phyloP scores from a whole-genome alignment of 345 rosid species.

The Eucalyptus lansdowneana region DNA sequence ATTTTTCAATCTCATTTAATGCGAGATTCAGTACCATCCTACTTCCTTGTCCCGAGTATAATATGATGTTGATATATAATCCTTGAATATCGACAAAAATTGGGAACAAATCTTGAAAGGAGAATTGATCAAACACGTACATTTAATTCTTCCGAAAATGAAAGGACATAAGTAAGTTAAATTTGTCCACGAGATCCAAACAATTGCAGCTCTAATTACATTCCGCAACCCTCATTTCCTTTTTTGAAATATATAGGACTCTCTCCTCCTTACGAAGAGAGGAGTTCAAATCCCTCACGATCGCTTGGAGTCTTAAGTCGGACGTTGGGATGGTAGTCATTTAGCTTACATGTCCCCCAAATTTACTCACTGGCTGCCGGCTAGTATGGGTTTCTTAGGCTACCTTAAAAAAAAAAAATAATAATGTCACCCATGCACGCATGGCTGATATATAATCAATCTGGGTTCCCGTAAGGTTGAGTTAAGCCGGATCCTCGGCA shows the following conservation, averaged over 20 bases:
- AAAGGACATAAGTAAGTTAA: neutral
- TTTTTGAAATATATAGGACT: neutral
- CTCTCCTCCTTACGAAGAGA: fast-evolving
- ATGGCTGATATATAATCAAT: too few relatives aligned
- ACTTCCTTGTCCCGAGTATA: fast-evolving
- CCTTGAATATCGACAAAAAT: fast-evolving
- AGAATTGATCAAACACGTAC: neutral
- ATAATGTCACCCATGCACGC: too few relatives aligned
- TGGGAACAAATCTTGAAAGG: neutral
- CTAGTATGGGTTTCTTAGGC: fast-evolving
- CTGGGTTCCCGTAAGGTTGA: too few relatives aligned
- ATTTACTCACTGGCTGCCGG: too few relatives aligned
- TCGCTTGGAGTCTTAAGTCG: too few relatives aligned
- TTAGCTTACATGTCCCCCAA: fast-evolving
- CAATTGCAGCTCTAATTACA: neutral
- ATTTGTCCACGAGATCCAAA: neutral
- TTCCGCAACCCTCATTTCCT: neutral
- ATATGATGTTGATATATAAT: neutral
- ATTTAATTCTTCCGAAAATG: neutral
- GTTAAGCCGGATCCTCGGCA: too few relatives aligned
- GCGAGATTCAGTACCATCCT: fast-evolving
- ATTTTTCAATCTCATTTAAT: neutral
- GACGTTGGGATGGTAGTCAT: too few relatives aligned
- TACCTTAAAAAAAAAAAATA: too few relatives aligned
- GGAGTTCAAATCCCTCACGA: fast-evolving